Base-by-base conservation (phyloP, 1,284 basidiomycete genomes). In the Tylopilus sp. region DNA sequence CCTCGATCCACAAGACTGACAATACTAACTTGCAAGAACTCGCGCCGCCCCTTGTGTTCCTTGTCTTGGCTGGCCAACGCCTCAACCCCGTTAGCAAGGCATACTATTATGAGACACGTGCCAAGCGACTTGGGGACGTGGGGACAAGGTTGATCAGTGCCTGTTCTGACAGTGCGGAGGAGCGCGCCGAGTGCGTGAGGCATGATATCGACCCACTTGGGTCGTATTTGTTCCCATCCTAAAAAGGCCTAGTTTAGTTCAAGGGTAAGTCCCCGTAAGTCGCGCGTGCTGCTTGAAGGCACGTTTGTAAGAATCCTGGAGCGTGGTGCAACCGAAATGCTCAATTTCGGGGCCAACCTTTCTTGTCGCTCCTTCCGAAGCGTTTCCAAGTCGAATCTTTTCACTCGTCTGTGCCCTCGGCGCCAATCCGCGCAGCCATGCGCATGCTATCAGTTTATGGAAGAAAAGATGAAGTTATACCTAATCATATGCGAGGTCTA, bases 31-130 rank as follows among this genome's bases (percentile, higher is more conserved):
- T 13, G 36, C 36, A 13, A 16, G 52, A 64, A 18, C 26, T 57
- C 10, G 57, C 60, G 12, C 60, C 44, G 0, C 70, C 65, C 12
- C 57, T 74, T 19, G 60, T 75, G 18, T 67, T 67, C 64, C 47
- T 66, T 38, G 32, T 77, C 16, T 55, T 74, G 26, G 61, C 52
- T 0, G 51, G 47, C 6, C 63, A 74, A 32, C 71, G 61, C 18
- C 74, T 78, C 15, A 76, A 71, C 19, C 63, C 63, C 1, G 60
- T 63, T 29, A 72, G 76, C 49, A 62, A 52, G 59, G 64, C 16
- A 3, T 74, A 72, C 18, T 78, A 77, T 53, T 19, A 67, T 52
- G 54, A 39, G 9, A 74, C 59, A 6, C 72, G 74, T 19, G 36
- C 19, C 0, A 60, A 63, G 4, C 53, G 55, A 1, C 49, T 66